Evolutionary conservation across 2,329 filamentous ascomycete species (phyloP), one percentile per base, ranked within the genome.

Genomic region (Fusarium illudens): DNA sequence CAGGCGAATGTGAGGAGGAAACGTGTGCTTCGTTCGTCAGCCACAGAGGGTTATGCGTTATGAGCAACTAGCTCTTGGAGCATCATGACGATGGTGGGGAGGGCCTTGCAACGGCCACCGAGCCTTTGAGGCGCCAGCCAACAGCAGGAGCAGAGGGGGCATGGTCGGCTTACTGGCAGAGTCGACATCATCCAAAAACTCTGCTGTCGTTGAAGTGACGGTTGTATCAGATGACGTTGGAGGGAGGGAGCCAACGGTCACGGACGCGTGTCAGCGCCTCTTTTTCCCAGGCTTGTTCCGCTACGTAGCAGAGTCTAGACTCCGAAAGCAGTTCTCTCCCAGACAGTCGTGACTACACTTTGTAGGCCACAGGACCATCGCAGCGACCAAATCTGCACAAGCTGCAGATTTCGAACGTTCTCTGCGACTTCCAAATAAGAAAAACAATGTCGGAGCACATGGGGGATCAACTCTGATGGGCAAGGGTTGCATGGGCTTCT

Each of bases 11-110:
- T 22, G n/a, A 57, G 54, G 49, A 36, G 27, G 50, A 68, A 63
- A 69, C 62, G 53, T 60, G 66, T 66, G 65, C 50, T 62, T 61
- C 51, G 39, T 10, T 32, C 33, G 27, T 68, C 37, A 37, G 42
- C n/a, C 19, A 27, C 42, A 52, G 48, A 39, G n/a, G 29, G 39
- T 44, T 48, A 22, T 36, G 44, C 60, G 15, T 48, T 37, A 19
- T 25, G 51, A 20, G 44, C 51, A 39, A 55, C 48, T 50, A 44
- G 32, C 37, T 58, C 42, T 67, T 17, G 33, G 39, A 48, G 37
- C 29, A 58, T 57, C 58, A 67, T 57, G 54, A 69, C 55, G 60
- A 58, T 36, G 52, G 33, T 48, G 12, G 44, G 44, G 20, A 25
- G 48, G 22, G 13, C n/a, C 32, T 32, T 27, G 13, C 48, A 57